Conservation (phyloP, 129 eudicot genomes). For the Flaveria brownii region DNA sequence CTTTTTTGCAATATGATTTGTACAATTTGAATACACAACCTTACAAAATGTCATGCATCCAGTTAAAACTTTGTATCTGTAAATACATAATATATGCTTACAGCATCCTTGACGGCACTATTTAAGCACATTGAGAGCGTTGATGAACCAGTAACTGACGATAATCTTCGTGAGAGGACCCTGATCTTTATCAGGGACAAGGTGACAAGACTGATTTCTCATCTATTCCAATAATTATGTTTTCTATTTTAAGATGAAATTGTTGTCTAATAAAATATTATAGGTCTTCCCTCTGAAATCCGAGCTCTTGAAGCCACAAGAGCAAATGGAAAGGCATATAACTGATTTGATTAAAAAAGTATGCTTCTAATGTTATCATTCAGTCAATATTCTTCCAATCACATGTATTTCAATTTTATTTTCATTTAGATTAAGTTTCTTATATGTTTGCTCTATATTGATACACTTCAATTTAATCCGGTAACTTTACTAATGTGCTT, state of each 20-base stretch:
- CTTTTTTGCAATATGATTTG: not conserved
- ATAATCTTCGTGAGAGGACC: conserved; percentile 89
- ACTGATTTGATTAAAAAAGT: conserved; percentile 91
- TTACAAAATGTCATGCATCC: not conserved
- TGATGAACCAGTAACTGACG: conserved; percentile 84
- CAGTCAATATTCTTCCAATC: not conserved
- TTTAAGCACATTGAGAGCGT: conserved; percentile 87
- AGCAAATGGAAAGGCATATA: conserved; percentile 91
- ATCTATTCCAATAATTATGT: not conserved
- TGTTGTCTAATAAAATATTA: conserved; percentile 7
- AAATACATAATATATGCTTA: conserved; percentile 25
- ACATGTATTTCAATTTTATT: not conserved
- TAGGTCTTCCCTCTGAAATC: conserved; percentile 92
- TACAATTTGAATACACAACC: not conserved
- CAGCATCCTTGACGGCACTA: conserved; percentile 89
- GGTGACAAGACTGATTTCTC: conserved; percentile 40
- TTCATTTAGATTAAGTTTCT: not conserved
- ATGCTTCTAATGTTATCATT: conserved; percentile 11
- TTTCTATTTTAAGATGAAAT: not conserved
- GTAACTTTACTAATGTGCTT: not conserved
- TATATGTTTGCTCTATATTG: not conserved
- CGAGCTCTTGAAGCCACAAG: conserved; percentile 89
- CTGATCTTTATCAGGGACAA: conserved; percentile 80
- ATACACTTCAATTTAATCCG: not conserved
- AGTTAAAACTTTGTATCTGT: conserved; percentile 1